phyloP scores from a whole-genome alignment of 2,329 filamentous ascomycete genomes.

The Neurospora sp. region DNA sequence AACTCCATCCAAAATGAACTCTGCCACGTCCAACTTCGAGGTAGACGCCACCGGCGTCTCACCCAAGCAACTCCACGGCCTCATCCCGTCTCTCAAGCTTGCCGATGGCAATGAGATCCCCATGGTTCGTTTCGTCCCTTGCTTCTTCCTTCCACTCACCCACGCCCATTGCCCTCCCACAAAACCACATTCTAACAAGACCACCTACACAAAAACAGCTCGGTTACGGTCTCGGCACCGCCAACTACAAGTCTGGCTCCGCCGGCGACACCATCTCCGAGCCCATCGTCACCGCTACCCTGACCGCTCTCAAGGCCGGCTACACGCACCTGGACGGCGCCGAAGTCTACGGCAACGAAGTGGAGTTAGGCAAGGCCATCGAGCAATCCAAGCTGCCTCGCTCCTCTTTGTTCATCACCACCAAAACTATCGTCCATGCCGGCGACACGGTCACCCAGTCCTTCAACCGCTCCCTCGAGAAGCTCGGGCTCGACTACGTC shows the following conservation, averaged over 20 bases:
- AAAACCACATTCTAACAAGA: neutral
- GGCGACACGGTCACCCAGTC: slow-evolving; percentile 34
- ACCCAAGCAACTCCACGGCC: slow-evolving; percentile 28
- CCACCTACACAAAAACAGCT: slow-evolving; percentile 36
- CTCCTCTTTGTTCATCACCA: slow-evolving; percentile 58
- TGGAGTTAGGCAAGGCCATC: slow-evolving; percentile 63
- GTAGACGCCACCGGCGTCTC: slow-evolving; percentile 28
- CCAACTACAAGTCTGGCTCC: slow-evolving; percentile 45
- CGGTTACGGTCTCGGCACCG: slow-evolving; percentile 63
- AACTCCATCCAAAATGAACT: slow-evolving; percentile 29
- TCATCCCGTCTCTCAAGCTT: slow-evolving; percentile 52
- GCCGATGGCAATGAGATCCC: slow-evolving; percentile 67
- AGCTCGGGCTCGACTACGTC: slow-evolving; percentile 59
- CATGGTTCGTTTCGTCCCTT: slow-evolving; percentile 42
- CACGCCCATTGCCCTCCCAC: neutral
- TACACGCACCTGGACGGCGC: slow-evolving; percentile 68
- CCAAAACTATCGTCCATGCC: slow-evolving; percentile 7
- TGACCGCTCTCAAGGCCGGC: slow-evolving; percentile 57
- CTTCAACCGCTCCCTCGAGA: slow-evolving; percentile 50
- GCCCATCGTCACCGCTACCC: slow-evolving; percentile 36
- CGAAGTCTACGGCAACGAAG: slow-evolving; percentile 57
- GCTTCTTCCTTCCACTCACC: neutral
- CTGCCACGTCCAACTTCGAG: slow-evolving; percentile 28
- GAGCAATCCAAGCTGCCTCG: slow-evolving; percentile 54
- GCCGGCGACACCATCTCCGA: slow-evolving; percentile 39